Evolutionary conservation across 768 basidiomycete genomes (phyloP).

Genomic region (Cytidiella melzeri): DNA sequence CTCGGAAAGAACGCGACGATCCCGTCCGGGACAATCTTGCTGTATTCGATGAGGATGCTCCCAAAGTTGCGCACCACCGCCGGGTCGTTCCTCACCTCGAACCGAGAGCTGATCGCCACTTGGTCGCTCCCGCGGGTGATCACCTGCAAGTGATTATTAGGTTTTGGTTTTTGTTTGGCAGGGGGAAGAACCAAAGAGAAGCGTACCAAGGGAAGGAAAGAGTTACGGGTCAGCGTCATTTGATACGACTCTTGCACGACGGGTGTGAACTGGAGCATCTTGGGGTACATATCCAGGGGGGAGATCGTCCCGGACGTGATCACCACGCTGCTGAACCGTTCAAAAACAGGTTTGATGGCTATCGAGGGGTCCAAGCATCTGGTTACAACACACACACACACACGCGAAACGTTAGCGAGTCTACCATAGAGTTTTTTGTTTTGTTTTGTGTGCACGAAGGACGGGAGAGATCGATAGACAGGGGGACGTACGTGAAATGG

Average conservation of each 20-base stretch:
- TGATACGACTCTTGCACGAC: conserved; percentile 96
- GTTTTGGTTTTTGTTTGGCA: too few species aligned
- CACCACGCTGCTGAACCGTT: conserved; percentile 95
- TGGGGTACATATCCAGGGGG: conserved; percentile 99
- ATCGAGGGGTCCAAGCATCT: conserved; percentile 97
- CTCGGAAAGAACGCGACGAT: conserved; percentile 99
- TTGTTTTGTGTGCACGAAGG: too few species aligned
- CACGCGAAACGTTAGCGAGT: too few species aligned
- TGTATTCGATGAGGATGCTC: conserved; percentile 95
- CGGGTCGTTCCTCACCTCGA: conserved; percentile 98
- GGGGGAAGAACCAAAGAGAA: conserved; percentile 5
- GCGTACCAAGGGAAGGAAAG: conserved; percentile 87
- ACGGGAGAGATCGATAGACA: too few species aligned
- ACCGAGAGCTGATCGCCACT: conserved; percentile 96
- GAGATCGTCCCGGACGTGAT: conserved; percentile 99
- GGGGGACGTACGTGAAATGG: conserved; percentile 74
- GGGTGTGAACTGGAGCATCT: conserved; percentile 97
- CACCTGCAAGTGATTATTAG: conserved; percentile 46
- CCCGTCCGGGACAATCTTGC: conserved; percentile 96
- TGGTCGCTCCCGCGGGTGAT: conserved; percentile 98
- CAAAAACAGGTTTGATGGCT: conserved; percentile 96
- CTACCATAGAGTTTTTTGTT: too few species aligned
- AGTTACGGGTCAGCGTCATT: conserved; percentile 95
- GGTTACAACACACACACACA: too few species aligned
- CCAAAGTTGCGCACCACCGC: conserved; percentile 99